Percentiles rank a stretch among this genome's conserved stretches.
phyloP scores from a whole-genome alignment of 225 moss, liverwort and hornwort genomes.

The Physcomitrium patens region DNA sequence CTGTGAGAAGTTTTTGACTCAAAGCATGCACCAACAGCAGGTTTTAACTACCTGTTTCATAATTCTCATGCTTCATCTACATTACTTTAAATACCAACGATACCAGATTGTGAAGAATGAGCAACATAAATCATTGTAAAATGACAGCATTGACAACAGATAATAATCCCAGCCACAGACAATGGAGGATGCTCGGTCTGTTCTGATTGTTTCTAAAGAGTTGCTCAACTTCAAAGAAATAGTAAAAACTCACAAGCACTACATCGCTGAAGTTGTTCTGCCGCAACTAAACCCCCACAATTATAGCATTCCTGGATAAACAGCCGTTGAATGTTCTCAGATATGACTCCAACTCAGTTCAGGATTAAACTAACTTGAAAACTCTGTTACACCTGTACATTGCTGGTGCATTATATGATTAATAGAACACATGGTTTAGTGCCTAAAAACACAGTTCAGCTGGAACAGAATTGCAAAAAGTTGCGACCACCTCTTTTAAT shows the following conservation, averaged over 20 bases:
- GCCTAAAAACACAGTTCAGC: conserved; percentile 50
- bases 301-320: conserved; percentile 57
- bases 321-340: conserved; percentile 47
- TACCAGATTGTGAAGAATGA: neutral
- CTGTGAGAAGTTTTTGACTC: conserved; percentile 21
- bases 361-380: conserved; percentile 35
- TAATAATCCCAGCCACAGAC: conserved; percentile 9
- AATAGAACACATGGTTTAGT: conserved; percentile 41
- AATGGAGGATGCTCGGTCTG: conserved; percentile 13
- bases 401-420: conserved; percentile 29
- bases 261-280: conserved; percentile 57
- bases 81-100: neutral
- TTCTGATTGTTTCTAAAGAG: neutral
- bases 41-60: conserved; percentile 6
- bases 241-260: conserved; percentile 56
- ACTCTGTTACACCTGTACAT: conserved; percentile 28
- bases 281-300: conserved; percentile 46
- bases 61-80: conserved; percentile 3
- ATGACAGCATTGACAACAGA: conserved; percentile 10
- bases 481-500: conserved; percentile 56
- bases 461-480: conserved; percentile 49
- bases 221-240: conserved; percentile 12
- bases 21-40: conserved; percentile 16
- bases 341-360: conserved; percentile 44
- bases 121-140: conserved; percentile 4